Conservation (phyloP, 2,329 filamentous ascomycete species). For the Onygena corvina region DNA sequence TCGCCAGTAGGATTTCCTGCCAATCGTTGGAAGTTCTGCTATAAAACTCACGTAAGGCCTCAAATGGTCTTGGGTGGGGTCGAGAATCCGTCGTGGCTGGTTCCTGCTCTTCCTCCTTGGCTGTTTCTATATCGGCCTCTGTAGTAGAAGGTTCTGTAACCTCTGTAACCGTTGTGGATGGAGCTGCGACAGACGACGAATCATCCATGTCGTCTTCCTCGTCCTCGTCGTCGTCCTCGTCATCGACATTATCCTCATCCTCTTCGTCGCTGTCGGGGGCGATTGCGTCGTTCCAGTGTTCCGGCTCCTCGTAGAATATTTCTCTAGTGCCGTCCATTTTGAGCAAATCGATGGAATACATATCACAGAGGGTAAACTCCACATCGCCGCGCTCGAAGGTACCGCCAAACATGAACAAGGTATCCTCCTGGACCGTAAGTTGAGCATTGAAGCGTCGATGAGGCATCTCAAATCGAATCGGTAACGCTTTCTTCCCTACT, state of each 20-base stretch:
- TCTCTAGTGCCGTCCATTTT: constrained; percentile 91
- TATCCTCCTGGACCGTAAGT: constrained; percentile 80
- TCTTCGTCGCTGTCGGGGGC: constrained; percentile 50
- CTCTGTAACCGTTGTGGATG: constrained; percentile 29
- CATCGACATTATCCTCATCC: constrained; percentile 34
- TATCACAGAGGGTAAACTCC: constrained; percentile 90
- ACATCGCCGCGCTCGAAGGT: constrained; percentile 91
- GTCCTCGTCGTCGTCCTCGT: constrained; percentile 33
- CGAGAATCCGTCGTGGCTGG: constrained; percentile 56
- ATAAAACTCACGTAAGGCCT: constrained; percentile 85
- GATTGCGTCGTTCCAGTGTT: constrained; percentile 65
- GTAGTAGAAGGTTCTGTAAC: constrained; percentile 23
- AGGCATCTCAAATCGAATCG: constrained; percentile 67
- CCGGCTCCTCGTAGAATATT: constrained; percentile 71
- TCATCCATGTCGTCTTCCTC: constrained; percentile 32
- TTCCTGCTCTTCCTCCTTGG: constrained; percentile 30
- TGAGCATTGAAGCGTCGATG: constrained; percentile 86
- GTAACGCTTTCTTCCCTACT: constrained; percentile 46
- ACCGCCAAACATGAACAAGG: constrained; percentile 86
- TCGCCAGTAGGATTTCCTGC: constrained; percentile 75
- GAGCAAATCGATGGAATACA: constrained; percentile 86
- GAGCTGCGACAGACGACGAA: constrained; percentile 29
- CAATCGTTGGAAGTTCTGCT: constrained; percentile 74
- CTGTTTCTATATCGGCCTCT: constrained; percentile 16
- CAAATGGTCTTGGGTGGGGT: constrained; percentile 71